phyloP scores from a whole-genome alignment of 2,329 filamentous ascomycete genomes.

The Calonectria pauciramosa region DNA sequence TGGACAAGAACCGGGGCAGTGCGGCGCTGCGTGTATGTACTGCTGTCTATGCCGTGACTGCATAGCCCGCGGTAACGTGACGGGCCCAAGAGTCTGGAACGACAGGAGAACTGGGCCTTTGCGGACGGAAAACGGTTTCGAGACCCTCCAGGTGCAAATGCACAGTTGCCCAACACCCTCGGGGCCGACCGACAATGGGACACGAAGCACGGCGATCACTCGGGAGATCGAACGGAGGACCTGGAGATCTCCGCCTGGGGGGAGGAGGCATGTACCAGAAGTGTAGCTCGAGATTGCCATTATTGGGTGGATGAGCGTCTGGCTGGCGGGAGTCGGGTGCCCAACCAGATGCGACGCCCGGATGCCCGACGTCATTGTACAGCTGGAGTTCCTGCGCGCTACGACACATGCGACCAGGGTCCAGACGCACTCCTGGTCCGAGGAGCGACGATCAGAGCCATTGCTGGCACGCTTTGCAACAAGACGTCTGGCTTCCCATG shows the following conservation, averaged over 20 bases:
- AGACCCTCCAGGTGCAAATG: conserved; percentile 33
- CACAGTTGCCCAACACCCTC: conserved; percentile 37
- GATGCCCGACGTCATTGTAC: conserved; percentile 43
- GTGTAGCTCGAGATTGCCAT: neutral
- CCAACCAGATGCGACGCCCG: conserved; percentile 27
- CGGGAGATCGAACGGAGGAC: conserved; percentile 25
- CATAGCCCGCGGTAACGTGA: neutral
- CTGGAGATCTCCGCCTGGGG: conserved; percentile 25
- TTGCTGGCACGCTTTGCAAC: conserved; percentile 1
- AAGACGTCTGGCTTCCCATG: neutral
- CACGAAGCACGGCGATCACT: conserved; percentile 39
- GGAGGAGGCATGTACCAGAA: conserved; percentile 14
- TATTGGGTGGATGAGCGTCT: conserved; percentile 30
- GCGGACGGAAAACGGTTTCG: neutral
- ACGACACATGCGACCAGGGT: conserved; percentile 30
- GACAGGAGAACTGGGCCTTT: conserved; percentile 30
- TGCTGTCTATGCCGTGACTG: neutral
- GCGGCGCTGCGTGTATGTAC: neutral
- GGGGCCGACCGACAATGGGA: conserved; percentile 34
- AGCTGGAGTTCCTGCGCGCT: conserved; percentile 37
- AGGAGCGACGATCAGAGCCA: neutral
- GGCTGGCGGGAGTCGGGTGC: conserved; percentile 28
- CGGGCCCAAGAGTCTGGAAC: neutral
- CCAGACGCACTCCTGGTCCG: conserved; percentile 8
- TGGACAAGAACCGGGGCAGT: neutral